A percentile compares a stretch with the other conserved stretches of the same genome.
These are phyloP conservation scores for Leptomonas pyrrhocoris DNA, from an alignment of 208 protist genomes.

Conservation along the genomic window DNA sequence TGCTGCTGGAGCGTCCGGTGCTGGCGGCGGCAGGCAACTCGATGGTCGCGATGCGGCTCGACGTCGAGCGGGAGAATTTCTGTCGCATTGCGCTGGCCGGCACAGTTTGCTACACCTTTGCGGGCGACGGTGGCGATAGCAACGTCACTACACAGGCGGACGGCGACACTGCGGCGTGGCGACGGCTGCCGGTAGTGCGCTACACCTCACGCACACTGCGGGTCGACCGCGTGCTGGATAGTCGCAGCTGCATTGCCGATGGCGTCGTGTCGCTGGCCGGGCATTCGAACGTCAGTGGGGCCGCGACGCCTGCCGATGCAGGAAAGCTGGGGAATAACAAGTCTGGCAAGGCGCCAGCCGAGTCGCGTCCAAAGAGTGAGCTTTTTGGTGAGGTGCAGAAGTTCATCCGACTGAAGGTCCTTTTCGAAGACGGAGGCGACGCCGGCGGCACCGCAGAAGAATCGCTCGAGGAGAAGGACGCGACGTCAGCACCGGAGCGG, in stretches of 20 bases:
- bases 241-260: constrained; percentile 67
- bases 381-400: constrained; percentile 75
- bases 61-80: constrained; percentile 68
- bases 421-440: constrained; percentile 29
- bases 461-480: constrained; percentile 13
- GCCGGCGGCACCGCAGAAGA: background rate
- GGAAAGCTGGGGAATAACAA: background rate
- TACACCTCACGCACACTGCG: constrained; percentile 44
- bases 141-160: background rate
- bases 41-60: constrained; percentile 75
- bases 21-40: constrained; percentile 33
- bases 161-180: constrained; percentile 38
- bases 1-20: constrained; percentile 64
- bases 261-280: constrained; percentile 49
- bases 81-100: constrained; percentile 81
- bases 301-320: background rate
- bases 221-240: constrained; percentile 74
- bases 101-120: constrained; percentile 39
- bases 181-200: constrained; percentile 56
- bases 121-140: background rate
- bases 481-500: background rate
- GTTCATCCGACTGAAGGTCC: constrained; percentile 68
- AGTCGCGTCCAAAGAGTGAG: constrained; percentile 39
- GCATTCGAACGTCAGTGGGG: background rate
- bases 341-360: background rate